Evolutionary conservation across 164 flowering plant genomes (phyloP).

Genomic region (Vitis cinerea): DNA sequence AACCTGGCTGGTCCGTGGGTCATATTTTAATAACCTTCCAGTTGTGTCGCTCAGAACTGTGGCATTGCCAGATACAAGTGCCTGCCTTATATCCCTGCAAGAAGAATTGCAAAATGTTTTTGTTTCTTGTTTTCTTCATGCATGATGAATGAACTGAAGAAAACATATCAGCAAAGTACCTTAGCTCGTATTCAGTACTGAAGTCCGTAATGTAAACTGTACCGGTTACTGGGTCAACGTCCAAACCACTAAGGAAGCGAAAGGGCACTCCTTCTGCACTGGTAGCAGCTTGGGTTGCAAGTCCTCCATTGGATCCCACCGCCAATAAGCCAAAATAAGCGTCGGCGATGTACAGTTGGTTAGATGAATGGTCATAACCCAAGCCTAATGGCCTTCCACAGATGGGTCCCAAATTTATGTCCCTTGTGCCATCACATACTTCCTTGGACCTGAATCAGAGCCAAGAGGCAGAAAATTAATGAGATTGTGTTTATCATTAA

Average conservation of each 20-base stretch:
- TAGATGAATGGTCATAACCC: conserved; percentile 26
- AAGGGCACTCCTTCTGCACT: conserved; percentile 20
- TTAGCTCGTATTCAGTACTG: conserved; percentile 13
- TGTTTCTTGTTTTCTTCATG: too few species aligned
- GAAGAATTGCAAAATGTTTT: not conserved
- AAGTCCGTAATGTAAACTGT: conserved; percentile 26
- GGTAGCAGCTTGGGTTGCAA: conserved; percentile 14
- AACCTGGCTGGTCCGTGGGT: conserved; percentile 16
- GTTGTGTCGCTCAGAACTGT: not conserved
- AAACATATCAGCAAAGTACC: not conserved
- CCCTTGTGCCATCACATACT: conserved; percentile 14
- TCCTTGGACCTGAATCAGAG: conserved; percentile 12
- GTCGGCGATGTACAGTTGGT: conserved; percentile 39
- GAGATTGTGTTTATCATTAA: too few species aligned
- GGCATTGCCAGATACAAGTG: not conserved
- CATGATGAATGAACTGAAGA: too few species aligned
- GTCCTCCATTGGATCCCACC: conserved; percentile 26
- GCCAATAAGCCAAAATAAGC: conserved; percentile 36
- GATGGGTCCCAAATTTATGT: not conserved
- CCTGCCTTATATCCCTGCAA: too few species aligned
- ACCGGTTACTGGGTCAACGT: conserved; percentile 18
- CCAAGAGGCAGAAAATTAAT: too few species aligned
- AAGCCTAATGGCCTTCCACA: conserved; percentile 44
- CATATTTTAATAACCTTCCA: conserved; percentile 28
- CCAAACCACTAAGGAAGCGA: conserved; percentile 15